Conservation (phyloP, 768 basidiomycete genomes). For the Hericium alpestre region DNA sequence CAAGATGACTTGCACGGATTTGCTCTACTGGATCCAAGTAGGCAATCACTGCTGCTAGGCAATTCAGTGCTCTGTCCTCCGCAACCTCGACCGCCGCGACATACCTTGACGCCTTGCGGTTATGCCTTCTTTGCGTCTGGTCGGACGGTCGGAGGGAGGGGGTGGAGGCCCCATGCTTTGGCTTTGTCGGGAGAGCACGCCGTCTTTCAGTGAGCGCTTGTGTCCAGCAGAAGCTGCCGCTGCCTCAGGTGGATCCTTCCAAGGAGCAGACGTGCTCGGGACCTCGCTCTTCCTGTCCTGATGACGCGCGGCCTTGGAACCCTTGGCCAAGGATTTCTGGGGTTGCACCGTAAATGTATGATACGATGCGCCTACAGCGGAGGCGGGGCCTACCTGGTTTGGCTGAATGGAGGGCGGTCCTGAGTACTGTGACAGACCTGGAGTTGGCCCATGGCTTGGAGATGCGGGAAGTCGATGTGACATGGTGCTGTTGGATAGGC, state of each 20-base stretch:
- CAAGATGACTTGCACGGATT: too few relatives aligned
- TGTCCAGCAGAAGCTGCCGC: too few relatives aligned
- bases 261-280: not conserved
- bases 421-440: not conserved
- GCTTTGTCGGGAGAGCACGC: too few relatives aligned
- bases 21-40: too few relatives aligned
- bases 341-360: not conserved
- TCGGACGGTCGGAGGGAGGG: too few relatives aligned
- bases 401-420: not conserved
- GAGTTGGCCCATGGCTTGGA: not conserved
- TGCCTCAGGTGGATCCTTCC: not conserved
- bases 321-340: not conserved
- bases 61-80: too few relatives aligned
- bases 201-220: too few relatives aligned
- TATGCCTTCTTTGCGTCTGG: too few relatives aligned
- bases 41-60: too few relatives aligned
- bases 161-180: too few relatives aligned
- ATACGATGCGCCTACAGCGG: not conserved
- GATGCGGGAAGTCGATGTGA: not conserved
- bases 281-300: not conserved
- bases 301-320: not conserved
- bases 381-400: not conserved
- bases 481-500: not conserved
- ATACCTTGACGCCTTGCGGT: too few relatives aligned
- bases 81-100: too few relatives aligned